A percentile compares a stretch with the other conserved stretches of the same genome.
Evolutionary conservation across 805 yeast species (phyloP).

Genomic region (Saturnispora besseyi): DNA sequence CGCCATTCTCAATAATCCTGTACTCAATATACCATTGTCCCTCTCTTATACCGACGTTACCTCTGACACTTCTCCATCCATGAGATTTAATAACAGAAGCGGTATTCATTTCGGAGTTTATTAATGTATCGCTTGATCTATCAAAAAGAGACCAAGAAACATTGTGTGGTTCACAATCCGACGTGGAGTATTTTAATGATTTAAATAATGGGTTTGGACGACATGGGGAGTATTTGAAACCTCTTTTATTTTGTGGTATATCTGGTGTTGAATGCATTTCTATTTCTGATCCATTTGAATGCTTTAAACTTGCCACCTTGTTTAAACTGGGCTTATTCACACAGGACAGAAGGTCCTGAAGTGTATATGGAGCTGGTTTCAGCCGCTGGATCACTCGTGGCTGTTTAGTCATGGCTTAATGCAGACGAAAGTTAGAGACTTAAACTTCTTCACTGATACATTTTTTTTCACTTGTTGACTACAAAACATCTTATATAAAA

Average conservation of each 20-base stretch:
- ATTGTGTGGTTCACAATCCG: conserved; percentile 61
- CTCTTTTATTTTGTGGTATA: conserved; percentile 68
- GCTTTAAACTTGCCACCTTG: conserved; percentile 7
- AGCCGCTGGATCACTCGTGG: conserved; percentile 23
- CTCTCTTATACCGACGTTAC: conserved; percentile 66
- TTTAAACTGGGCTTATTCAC: conserved; percentile 16
- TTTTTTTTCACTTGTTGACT: background rate
- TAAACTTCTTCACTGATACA: background rate
- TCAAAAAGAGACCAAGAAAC: conserved; percentile 60
- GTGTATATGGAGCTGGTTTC: conserved; percentile 29
- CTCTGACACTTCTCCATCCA: conserved; percentile 77
- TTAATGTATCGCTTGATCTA: conserved; percentile 47
- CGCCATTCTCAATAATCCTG: conserved; percentile 32
- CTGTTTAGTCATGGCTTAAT: background rate
- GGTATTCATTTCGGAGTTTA: conserved; percentile 30
- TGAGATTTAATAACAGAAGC: conserved; percentile 41
- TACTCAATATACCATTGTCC: conserved; percentile 80
- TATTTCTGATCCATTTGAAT: background rate
- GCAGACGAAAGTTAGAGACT: background rate
- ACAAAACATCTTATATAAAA: background rate
- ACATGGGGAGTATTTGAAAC: conserved; percentile 75
- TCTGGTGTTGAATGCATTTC: conserved; percentile 52
- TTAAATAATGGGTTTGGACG: conserved; percentile 55
- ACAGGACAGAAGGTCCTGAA: conserved; percentile 20
- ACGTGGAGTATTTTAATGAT: conserved; percentile 54